These are phyloP conservation scores for Aspergillus sp. DNA, from an alignment of 2,329 filamentous ascomycete species.

Conservation along the genomic window DNA sequence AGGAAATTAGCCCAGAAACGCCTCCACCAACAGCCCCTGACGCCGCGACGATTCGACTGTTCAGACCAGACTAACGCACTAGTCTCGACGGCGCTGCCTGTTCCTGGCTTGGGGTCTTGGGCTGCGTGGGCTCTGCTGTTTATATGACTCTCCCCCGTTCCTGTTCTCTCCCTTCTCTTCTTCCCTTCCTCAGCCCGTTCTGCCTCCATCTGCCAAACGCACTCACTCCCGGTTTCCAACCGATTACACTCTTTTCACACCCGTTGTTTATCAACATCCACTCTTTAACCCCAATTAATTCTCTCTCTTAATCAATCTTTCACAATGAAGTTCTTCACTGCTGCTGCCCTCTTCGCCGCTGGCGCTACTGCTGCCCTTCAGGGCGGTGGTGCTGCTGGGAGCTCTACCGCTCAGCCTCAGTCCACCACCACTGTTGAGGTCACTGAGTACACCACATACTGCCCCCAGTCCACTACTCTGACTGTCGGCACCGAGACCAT, in stretches of 20 bases:
- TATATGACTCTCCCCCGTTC: slow-evolving; percentile 7
- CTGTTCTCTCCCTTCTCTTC: slow-evolving; percentile 9
- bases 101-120: background rate
- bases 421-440: slow-evolving; percentile 63
- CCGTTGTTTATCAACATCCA: slow-evolving; percentile 9
- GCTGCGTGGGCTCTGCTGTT: background rate
- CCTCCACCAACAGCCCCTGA: slow-evolving; percentile 5
- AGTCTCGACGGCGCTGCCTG: background rate
- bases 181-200: slow-evolving; percentile 17
- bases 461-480: slow-evolving; percentile 66
- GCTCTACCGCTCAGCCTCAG: background rate
- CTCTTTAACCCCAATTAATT: slow-evolving; percentile 5
- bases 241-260: slow-evolving; percentile 40
- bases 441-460: slow-evolving; percentile 68
- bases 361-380: slow-evolving; percentile 33
- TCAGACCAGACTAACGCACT: background rate
- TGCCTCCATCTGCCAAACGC: slow-evolving; percentile 38
- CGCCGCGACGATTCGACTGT: slow-evolving; percentile 1
- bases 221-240: slow-evolving; percentile 43
- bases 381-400: background rate
- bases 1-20: slow-evolving; percentile 6
- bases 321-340: slow-evolving; percentile 54
- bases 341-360: slow-evolving; percentile 37
- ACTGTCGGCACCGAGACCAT: slow-evolving; percentile 66
- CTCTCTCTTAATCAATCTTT: slow-evolving; percentile 11